These are phyloP conservation scores for Neolentinus lepideus DNA, from an alignment of 1,284 basidiomycete genomes.

Conservation along the genomic window DNA sequence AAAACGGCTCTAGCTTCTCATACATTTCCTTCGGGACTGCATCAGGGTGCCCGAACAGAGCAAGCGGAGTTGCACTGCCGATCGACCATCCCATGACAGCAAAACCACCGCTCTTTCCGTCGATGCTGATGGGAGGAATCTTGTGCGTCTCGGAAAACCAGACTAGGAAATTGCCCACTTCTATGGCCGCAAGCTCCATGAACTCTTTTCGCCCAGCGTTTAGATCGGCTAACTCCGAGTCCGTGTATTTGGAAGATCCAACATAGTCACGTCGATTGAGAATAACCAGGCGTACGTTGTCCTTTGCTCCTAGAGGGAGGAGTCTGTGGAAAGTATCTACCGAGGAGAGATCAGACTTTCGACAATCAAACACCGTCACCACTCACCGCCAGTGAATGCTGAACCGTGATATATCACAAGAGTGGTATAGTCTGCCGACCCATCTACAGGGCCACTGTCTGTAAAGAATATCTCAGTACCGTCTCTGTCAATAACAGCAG, in stretches of 20 bases:
- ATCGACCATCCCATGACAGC: constrained; percentile 1
- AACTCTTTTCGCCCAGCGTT: not conserved
- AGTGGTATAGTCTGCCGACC: not conserved
- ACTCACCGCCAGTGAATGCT: constrained; percentile 2
- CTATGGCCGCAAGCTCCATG: not conserved
- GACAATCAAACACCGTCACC: not conserved
- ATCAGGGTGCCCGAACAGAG: not conserved
- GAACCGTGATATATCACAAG: constrained; percentile 1
- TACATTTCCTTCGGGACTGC: not conserved
- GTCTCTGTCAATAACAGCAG: not conserved
- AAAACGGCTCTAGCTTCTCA: not conserved
- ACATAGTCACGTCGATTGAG: not conserved
- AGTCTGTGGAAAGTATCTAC: constrained; percentile 1
- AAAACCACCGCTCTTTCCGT: not conserved
- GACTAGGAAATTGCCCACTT: not conserved
- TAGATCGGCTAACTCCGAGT: not conserved
- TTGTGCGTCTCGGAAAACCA: not conserved
- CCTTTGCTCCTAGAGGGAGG: not conserved
- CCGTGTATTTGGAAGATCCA: not conserved
- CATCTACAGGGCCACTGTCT: constrained; percentile 1
- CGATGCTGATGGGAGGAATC: not conserved
- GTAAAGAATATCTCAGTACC: constrained; percentile 1
- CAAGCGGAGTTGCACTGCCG: not conserved
- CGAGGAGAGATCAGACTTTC: not conserved
- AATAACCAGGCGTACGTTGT: constrained; percentile 2